These are phyloP conservation scores for Coelastrella sp. DNA, from an alignment of 139 green algal species.

Conservation along the genomic window DNA sequence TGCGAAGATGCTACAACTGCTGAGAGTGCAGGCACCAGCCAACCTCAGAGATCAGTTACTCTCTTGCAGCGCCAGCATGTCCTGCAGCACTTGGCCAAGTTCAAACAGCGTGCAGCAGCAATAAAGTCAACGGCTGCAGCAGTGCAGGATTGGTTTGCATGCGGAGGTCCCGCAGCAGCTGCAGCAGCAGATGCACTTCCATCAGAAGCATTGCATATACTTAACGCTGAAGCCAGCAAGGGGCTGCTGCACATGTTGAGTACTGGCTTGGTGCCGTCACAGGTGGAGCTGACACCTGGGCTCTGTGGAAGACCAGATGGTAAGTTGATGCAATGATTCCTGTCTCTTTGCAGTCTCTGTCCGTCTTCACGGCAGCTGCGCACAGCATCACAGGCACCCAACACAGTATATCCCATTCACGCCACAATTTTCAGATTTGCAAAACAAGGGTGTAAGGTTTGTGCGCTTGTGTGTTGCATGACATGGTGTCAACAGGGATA, in stretches of 20 bases:
- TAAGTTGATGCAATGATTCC: neutral
- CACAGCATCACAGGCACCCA: neutral
- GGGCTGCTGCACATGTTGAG: constrained; percentile 14
- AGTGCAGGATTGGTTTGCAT: constrained; percentile 3
- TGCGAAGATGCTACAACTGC: neutral
- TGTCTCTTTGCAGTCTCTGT: neutral
- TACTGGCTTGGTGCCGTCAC: neutral
- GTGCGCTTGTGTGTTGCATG: neutral
- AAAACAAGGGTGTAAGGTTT: neutral
- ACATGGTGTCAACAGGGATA: too few relatives aligned
- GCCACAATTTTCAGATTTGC: neutral
- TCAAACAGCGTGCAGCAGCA: constrained; percentile 1
- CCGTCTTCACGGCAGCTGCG: neutral
- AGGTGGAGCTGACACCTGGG: constrained; percentile 13
- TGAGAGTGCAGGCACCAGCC: neutral
- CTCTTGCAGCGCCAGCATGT: neutral
- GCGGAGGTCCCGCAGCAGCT: neutral
- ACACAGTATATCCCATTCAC: neutral
- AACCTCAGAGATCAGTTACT: neutral
- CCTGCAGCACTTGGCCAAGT: neutral
- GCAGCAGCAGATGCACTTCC: constrained; percentile 13
- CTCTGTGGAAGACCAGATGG: neutral
- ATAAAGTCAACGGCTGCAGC: neutral
- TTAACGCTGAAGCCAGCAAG: constrained; percentile 19
- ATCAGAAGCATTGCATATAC: neutral